Evolutionary conservation across 176 grass and related monocot genomes (phyloP), one percentile per base, ranked within the genome.

Genomic region (Alloteropsis semialata): DNA sequence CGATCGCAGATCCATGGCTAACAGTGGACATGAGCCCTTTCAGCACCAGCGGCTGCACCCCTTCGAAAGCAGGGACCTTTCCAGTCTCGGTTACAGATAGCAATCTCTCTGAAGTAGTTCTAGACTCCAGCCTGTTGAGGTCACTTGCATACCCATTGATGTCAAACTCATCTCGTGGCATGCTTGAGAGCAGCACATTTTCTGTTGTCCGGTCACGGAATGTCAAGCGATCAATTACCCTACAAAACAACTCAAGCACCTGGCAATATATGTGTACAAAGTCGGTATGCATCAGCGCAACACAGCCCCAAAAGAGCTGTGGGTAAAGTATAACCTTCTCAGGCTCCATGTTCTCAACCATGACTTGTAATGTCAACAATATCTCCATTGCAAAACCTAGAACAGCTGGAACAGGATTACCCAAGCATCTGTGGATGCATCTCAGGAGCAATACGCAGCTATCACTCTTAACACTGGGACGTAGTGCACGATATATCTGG

Each of bases 281-380:
- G 77, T 98, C 96, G 8, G 92, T 98, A 59, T 95, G 91, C 96
- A 98, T 93, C 87, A 98, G 90, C 1, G 92, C 96, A 61, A 98
- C 96, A 42, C 96, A 98, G 25, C 92, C 96, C 96, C 96, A 95
- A 76, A 98, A 98, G 72, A 98, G 96, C 89, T 98, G 92, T 30
- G 96, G 96, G 68, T 98, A 98, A 65, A 98, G 96, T 81, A 98
- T 98, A 62, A 98, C 91, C 84, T 98, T 98, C 78, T 93, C 92
- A 11, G 92, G 79, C 22, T 98, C 96, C 96, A 98, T 93, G 58
- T 95, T 98, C 62, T 98, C 91, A 48, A 98, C 92, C 96, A 98
- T 98, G n/a, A 95, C 96, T 84, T 98, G 90, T 4, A 98, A 69
- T 62, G 96, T 98, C 77, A 98, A 59, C 64, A 98, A 61, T 55